Conservation (phyloP, 306 rosid genomes). For the Malus sylvestris region DNA sequence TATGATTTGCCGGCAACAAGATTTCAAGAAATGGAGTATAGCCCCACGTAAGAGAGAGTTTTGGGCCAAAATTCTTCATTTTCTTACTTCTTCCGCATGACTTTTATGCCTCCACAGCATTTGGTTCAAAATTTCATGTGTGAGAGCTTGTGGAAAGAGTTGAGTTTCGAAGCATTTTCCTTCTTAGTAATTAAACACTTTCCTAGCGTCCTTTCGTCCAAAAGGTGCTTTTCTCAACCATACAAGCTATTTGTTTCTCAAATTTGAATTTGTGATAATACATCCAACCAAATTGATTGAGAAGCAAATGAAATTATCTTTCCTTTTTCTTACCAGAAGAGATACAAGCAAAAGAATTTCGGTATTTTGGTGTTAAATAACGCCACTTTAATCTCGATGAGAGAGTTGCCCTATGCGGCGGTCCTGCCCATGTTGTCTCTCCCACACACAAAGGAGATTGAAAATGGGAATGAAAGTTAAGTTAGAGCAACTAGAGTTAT, state of each 20-base stretch:
- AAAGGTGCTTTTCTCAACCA: neutral
- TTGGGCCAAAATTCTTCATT: neutral
- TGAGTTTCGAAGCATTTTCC: neutral
- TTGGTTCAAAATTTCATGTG: neutral
- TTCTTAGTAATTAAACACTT: neutral
- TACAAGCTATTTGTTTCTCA: neutral
- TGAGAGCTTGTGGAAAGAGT: neutral
- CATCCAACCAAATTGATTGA: neutral
- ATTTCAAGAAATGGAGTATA: too few relatives aligned
- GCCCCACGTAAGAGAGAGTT: too few relatives aligned
- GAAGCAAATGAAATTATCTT: neutral
- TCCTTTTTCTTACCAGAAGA: neutral
- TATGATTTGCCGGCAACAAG: too few relatives aligned
- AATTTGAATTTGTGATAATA: neutral
- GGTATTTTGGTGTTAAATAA: too few relatives aligned
- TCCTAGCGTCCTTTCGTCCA: neutral
- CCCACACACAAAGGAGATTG: too few relatives aligned
- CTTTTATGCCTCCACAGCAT: neutral
- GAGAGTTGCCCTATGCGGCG: neutral
- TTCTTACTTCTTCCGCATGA: neutral
- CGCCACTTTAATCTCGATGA: neutral
- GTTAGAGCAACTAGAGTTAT: neutral
- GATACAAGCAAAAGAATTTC: neutral
- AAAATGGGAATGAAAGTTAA: too few relatives aligned
- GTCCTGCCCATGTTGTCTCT: neutral